phyloP scores from a whole-genome alignment of 2,329 filamentous ascomycete genomes.

The Magnaporthiopsis incrustans region DNA sequence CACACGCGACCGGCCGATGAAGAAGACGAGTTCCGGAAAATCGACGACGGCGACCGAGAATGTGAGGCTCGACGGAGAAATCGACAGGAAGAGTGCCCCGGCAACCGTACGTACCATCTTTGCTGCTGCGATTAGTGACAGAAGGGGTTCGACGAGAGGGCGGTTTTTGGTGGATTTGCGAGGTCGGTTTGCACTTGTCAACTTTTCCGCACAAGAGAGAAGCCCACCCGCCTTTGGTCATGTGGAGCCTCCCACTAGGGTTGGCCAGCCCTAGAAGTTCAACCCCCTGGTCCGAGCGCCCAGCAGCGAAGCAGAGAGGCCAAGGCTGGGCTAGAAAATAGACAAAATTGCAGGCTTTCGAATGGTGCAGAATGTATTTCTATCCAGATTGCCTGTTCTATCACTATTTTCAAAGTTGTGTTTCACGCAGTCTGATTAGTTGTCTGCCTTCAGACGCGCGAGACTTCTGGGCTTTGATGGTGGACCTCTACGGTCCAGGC shows the following conservation, averaged over 20 bases:
- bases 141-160: constrained; percentile 5
- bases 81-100: neutral
- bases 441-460: neutral
- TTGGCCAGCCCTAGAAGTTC: constrained; percentile 11
- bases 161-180: constrained; percentile 4
- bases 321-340: neutral
- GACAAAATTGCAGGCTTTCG: neutral
- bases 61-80: neutral
- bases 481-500: neutral
- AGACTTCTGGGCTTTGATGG: neutral
- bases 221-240: constrained; percentile 7
- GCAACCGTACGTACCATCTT: constrained; percentile 8
- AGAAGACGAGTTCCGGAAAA: neutral
- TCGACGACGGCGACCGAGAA: neutral
- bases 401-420: neutral
- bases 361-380: neutral
- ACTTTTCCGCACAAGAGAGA: constrained; percentile 10
- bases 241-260: constrained; percentile 10
- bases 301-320: neutral
- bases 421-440: neutral
- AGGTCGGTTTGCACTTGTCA: constrained; percentile 8
- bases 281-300: neutral
- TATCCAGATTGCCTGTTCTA: neutral
- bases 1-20: neutral
- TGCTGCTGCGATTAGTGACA: constrained; percentile 7